Conservation (phyloP, 1,284 basidiomycete species). For the Ganoderma sp. region DNA sequence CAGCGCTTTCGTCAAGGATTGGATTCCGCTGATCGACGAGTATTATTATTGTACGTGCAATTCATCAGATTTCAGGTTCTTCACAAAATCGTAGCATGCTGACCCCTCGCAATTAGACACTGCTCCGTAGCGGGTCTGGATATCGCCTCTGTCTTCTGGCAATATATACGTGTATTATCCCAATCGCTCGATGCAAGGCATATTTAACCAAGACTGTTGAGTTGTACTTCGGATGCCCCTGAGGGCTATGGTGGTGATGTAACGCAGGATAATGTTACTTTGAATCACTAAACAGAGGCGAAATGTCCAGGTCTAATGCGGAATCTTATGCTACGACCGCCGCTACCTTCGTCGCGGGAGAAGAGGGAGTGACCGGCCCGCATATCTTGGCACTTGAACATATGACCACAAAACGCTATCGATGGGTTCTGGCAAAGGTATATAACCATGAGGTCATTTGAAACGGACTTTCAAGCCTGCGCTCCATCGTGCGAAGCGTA, state of each 20-base stretch:
- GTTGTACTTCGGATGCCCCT: not conserved
- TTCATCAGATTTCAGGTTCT: not conserved
- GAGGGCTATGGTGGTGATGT: not conserved
- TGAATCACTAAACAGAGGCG: not conserved
- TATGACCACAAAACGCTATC: conserved; percentile 10
- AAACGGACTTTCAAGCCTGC: conserved; percentile 6
- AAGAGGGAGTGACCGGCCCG: conserved; percentile 1
- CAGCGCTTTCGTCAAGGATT: conserved; percentile 82
- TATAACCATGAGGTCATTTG: not conserved
- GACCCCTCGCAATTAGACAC: conserved; percentile 40
- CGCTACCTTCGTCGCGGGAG: not conserved
- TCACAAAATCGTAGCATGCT: conserved; percentile 1
- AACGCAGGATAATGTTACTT: not conserved
- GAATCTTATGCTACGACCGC: not conserved
- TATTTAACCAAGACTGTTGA: not conserved
- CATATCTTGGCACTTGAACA: not conserved
- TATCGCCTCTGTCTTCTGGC: conserved; percentile 18
- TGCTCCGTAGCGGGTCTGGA: conserved; percentile 42
- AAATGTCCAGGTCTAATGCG: not conserved
- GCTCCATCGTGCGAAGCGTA: conserved; percentile 3
- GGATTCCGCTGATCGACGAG: conserved; percentile 93
- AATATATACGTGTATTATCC: conserved; percentile 30
- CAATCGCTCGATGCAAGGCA: not conserved
- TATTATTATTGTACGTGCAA: conserved; percentile 90
- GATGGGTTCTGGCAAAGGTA: conserved; percentile 9